Conservation (phyloP, 257 asterid genomes). For the Haberlea rhodopensis region DNA sequence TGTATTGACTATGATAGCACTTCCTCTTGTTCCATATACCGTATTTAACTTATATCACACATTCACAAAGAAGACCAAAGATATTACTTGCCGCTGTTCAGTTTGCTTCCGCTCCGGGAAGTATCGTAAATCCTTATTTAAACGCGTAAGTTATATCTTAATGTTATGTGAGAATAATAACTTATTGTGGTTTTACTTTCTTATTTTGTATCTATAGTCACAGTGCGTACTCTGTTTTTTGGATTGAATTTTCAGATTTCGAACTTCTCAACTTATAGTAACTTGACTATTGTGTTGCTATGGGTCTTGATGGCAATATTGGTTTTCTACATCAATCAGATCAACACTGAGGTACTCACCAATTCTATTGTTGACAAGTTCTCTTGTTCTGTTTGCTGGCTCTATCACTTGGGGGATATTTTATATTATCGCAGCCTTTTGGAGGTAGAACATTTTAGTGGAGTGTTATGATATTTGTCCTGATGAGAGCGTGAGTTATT, state of each 20-base stretch:
- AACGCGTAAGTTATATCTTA: slow-evolving; percentile 53
- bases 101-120: slow-evolving; percentile 91
- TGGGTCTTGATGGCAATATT: slow-evolving; percentile 78
- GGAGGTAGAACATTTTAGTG: slow-evolving; percentile 3
- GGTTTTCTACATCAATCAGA: slow-evolving; percentile 70
- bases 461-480: slow-evolving; percentile 16
- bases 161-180: background rate
- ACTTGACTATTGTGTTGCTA: slow-evolving; percentile 82
- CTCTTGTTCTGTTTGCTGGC: background rate
- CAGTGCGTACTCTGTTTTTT: slow-evolving; percentile 10
- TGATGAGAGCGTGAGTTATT: background rate
- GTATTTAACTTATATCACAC: slow-evolving; percentile 66
- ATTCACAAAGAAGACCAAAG: slow-evolving; percentile 55
- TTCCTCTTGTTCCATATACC: slow-evolving; percentile 95
- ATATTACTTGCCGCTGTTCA: slow-evolving; percentile 76
- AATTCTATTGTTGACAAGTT: background rate
- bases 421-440: slow-evolving; percentile 7
- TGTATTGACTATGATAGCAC: slow-evolving; percentile 81
- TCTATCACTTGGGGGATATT: background rate
- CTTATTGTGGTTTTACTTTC: background rate
- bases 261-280: slow-evolving; percentile 88
- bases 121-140: slow-evolving; percentile 86
- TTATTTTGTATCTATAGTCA: background rate
- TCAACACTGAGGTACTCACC: slow-evolving; percentile 80
- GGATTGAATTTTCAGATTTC: slow-evolving; percentile 67